phyloP scores from a whole-genome alignment of 257 asterid species.

The Jasminum sambac region DNA sequence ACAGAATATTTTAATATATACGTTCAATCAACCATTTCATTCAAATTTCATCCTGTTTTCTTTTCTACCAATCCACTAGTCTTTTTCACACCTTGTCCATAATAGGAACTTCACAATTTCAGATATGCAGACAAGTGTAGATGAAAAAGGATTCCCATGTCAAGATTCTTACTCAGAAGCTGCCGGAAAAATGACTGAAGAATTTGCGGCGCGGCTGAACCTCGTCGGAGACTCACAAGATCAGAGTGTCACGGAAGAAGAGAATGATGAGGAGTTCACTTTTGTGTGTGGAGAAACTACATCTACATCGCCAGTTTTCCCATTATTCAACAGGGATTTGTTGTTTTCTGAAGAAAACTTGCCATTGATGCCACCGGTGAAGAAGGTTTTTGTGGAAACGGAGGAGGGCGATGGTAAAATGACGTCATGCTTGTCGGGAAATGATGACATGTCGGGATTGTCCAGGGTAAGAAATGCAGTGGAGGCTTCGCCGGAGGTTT shows the following conservation, averaged over 20 bases:
- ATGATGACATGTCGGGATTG: conserved; percentile 44
- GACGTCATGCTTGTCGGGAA: conserved; percentile 19
- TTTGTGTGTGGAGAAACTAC: conserved; percentile 31
- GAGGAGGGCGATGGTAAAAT: not conserved
- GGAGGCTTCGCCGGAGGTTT: conserved; percentile 44
- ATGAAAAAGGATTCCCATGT: conserved; percentile 23
- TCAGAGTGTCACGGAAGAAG: conserved; percentile 3
- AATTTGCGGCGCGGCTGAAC: conserved; percentile 20
- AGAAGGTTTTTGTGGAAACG: conserved; percentile 48
- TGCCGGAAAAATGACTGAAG: not conserved
- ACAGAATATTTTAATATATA: no score
- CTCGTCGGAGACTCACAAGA: conserved; percentile 8
- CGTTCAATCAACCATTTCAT: not conserved
- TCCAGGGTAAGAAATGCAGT: conserved; percentile 52
- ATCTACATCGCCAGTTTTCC: conserved; percentile 46
- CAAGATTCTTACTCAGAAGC: conserved; percentile 20
- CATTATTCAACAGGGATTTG: conserved; percentile 45
- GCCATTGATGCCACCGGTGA: conserved; percentile 33
- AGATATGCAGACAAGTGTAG: conserved; percentile 25
- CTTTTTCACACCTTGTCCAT: not conserved
- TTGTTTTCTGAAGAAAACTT: conserved; percentile 21
- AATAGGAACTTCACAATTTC: not conserved
- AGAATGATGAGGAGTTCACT: conserved; percentile 48
- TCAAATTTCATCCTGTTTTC: not conserved
- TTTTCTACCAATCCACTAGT: not conserved